Base-by-base conservation (phyloP, 495 filamentous ascomycete species). In the Eremomyces bilateralis region DNA sequence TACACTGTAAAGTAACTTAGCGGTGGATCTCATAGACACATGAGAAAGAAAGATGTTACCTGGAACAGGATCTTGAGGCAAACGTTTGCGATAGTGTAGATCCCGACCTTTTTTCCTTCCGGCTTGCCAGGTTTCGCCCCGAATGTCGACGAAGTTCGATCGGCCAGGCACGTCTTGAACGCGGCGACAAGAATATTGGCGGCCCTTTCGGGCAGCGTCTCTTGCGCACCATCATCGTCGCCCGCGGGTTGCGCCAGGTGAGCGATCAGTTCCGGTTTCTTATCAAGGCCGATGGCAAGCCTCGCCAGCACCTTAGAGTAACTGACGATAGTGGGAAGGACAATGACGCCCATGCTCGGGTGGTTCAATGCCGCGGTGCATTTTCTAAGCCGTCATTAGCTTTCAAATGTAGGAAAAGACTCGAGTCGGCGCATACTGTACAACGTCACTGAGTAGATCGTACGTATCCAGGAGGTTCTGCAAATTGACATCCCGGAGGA, bases 71-170 rank as follows among this genome's bases (percentile, higher is more conserved):
- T 63, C 53, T 85, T 91, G 19, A 95, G 54, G 15, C 83, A 82
- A 20, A 92, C 59, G 43, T 95, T 95, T 4, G 84, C 85, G 56
- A 90, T 81, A 4, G 73, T 62, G 47, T 94, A 90, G 29, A 93
- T 84, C 0, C 80, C 84, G 12, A 74, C 58, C 43, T 85, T 79
- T 52, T 82, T 90, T 25, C 84, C 80, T 39, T 79, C 71, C 4
- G 79, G 77, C 43, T 65, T 65, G 12, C 68, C 66, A 36, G 57
- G 48, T 40, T 44, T 42, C 30, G 56, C 40, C 3, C 57, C 59
- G 39, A 54, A 58, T 8, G 65, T 50, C 20, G 63, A 66, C 21
- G 69, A 67, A 5, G 68, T 76, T 16, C 82, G 71, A 45, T 94
- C 84, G 3, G 72, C 81, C 25, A 93, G 61, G 43, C 85, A 93